Evolutionary conservation across 176 grass and related monocot genomes (phyloP).

Genomic region (Miscanthus lutarioriparius): DNA sequence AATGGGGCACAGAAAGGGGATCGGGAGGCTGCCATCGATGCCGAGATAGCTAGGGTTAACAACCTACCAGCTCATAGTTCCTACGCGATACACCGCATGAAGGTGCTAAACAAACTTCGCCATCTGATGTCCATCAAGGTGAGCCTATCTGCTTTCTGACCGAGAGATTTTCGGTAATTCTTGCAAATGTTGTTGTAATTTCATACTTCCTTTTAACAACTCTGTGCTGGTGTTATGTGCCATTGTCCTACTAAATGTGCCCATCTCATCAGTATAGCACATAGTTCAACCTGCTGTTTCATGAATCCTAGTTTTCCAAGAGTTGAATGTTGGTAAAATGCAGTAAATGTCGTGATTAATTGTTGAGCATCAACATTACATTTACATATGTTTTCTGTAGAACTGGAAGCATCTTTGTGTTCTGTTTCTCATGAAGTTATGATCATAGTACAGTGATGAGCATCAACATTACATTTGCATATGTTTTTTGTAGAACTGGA

Average conservation of each 20-base stretch:
- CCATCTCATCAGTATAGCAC: background rate
- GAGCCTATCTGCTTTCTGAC: background rate
- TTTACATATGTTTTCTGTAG: background rate
- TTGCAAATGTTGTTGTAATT: background rate
- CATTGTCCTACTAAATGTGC: background rate
- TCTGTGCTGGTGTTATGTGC: background rate
- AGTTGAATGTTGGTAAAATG: background rate
- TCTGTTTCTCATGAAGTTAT: background rate
- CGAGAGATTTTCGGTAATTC: background rate
- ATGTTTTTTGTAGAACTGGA: background rate
- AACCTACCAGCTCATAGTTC: slow-evolving; percentile 71
- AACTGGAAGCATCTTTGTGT: background rate
- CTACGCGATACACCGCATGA: slow-evolving; percentile 77
- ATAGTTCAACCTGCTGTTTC: background rate
- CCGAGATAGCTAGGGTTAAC: slow-evolving; percentile 58
- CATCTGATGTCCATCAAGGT: slow-evolving; percentile 76
- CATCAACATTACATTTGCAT: background rate
- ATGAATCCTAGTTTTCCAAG: background rate
- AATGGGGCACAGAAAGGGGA: slow-evolving; percentile 33
- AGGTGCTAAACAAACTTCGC: slow-evolving; percentile 83
- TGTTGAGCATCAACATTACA: background rate
- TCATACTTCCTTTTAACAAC: background rate
- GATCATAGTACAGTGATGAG: background rate
- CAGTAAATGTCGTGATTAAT: background rate
- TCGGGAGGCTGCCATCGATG: slow-evolving; percentile 51